Evolutionary conservation across 1,284 basidiomycete species (phyloP).

Genomic region (Papiliotrema fonsecae): DNA sequence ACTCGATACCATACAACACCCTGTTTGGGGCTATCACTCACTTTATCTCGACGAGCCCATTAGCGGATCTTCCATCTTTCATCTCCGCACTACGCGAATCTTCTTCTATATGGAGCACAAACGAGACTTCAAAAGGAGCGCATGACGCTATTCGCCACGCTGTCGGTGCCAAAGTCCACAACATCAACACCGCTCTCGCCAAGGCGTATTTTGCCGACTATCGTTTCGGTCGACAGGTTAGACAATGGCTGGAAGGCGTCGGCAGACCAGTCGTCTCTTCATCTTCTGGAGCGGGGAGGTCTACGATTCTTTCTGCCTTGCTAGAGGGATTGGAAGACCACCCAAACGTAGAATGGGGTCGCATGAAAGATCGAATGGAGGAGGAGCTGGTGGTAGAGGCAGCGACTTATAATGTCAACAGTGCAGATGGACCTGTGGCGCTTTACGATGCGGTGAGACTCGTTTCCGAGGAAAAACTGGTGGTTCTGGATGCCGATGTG

Average conservation of each 20-base stretch:
- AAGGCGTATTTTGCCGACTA: slow-evolving; percentile 11
- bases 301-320: not conserved
- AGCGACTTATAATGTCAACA: slow-evolving; percentile 4
- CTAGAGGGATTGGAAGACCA: slow-evolving; percentile 16
- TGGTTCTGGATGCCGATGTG: slow-evolving; percentile 22
- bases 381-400: slow-evolving; percentile 23
- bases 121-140: not conserved
- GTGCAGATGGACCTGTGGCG: slow-evolving; percentile 3
- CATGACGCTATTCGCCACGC: slow-evolving; percentile 14
- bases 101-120: slow-evolving; percentile 16
- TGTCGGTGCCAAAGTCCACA: slow-evolving; percentile 8
- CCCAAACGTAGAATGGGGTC: slow-evolving; percentile 23
- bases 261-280: not conserved
- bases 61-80: slow-evolving; percentile 14
- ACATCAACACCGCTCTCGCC: slow-evolving; percentile 7
- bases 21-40: slow-evolving; percentile 36
- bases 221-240: not conserved
- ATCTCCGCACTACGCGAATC: slow-evolving; percentile 20
- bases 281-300: not conserved
- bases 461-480: slow-evolving; percentile 13
- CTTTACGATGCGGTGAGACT: slow-evolving; percentile 14
- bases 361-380: slow-evolving; percentile 19
- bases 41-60: slow-evolving; percentile 26
- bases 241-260: slow-evolving; percentile 8
- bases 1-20: slow-evolving; percentile 26